phyloP scores from a whole-genome alignment of 2,329 filamentous ascomycete species.

The Stachybotrys elegans region DNA sequence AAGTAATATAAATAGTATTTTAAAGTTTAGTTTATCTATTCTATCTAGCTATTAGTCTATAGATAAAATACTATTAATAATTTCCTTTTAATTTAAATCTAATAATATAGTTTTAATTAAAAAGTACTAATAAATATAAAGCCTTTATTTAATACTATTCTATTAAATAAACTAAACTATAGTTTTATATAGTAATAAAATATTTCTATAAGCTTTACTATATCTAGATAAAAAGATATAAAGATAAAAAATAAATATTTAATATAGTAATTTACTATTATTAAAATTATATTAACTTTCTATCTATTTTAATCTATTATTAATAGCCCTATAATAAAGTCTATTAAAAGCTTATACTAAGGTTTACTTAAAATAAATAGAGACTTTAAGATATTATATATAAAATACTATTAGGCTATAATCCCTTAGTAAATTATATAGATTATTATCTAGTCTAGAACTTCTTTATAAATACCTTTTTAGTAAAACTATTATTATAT shows the following conservation, averaged over 20 bases:
- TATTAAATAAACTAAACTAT: not conserved
- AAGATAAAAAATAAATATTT: slow-evolving; percentile 3
- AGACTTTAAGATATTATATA: not conserved
- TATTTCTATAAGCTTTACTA: not conserved
- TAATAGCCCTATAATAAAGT: slow-evolving; percentile 5
- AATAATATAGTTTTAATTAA: not conserved
- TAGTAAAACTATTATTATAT: slow-evolving; percentile 5
- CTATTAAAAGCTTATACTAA: not conserved
- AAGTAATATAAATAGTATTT: not conserved
- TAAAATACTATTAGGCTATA: not conserved
- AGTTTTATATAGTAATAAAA: slow-evolving; percentile 5
- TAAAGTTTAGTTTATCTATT: not conserved
- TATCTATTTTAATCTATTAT: slow-evolving; percentile 1
- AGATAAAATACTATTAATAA: not conserved
- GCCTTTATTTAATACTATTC: not conserved
- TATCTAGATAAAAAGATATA: slow-evolving; percentile 2
- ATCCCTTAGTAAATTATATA: slow-evolving; percentile 1
- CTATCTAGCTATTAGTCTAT: not conserved
- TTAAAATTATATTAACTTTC: not conserved
- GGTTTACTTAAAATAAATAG: slow-evolving; percentile 1
- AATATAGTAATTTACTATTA: slow-evolving; percentile 4
- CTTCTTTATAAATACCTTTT: not conserved
- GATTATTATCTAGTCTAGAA: slow-evolving; percentile 1
- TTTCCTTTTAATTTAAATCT: not conserved
- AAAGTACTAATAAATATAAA: not conserved